These are phyloP conservation scores for Russula abietina DNA, from an alignment of 768 basidiomycete species.

Conservation along the genomic window DNA sequence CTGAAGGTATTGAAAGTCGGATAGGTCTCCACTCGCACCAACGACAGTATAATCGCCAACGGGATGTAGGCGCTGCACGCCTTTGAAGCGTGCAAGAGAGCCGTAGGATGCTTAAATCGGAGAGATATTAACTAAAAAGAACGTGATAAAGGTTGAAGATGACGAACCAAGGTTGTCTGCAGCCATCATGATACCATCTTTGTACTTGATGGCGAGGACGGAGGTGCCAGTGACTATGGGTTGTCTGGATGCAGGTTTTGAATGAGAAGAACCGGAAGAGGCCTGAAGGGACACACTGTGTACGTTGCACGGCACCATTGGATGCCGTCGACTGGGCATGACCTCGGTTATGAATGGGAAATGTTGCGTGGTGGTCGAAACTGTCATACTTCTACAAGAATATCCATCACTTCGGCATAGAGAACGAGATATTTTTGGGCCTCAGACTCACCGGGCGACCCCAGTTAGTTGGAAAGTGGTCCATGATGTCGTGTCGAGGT, in stretches of 20 bases:
- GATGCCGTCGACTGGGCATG: constrained; percentile 40
- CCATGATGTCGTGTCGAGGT: no score
- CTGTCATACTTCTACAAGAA: constrained; percentile 59
- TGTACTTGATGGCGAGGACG: constrained; percentile 89
- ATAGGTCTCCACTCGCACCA: constrained; percentile 94
- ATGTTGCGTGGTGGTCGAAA: constrained; percentile 70
- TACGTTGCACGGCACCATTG: constrained; percentile 63
- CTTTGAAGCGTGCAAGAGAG: constrained; percentile 94
- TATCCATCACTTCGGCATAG: background rate
- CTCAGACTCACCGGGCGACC: constrained; percentile 35
- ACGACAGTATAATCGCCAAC: constrained; percentile 82
- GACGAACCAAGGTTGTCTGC: constrained; percentile 89
- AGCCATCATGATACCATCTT: constrained; percentile 97
- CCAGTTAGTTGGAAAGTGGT: constrained; percentile 83
- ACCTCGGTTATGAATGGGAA: constrained; percentile 62
- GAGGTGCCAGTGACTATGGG: constrained; percentile 97
- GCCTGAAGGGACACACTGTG: constrained; percentile 51
- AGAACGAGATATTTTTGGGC: background rate
- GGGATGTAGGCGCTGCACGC: constrained; percentile 79
- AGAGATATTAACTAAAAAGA: background rate
- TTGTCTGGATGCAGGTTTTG: constrained; percentile 46
- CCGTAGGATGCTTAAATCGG: constrained; percentile 80
- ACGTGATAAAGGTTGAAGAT: background rate
- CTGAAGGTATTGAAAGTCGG: constrained; percentile 94
- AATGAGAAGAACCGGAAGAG: background rate